Evolutionary conservation across 352 stramenopile species (phyloP).

Genomic region (Blastocystis sp.): DNA sequence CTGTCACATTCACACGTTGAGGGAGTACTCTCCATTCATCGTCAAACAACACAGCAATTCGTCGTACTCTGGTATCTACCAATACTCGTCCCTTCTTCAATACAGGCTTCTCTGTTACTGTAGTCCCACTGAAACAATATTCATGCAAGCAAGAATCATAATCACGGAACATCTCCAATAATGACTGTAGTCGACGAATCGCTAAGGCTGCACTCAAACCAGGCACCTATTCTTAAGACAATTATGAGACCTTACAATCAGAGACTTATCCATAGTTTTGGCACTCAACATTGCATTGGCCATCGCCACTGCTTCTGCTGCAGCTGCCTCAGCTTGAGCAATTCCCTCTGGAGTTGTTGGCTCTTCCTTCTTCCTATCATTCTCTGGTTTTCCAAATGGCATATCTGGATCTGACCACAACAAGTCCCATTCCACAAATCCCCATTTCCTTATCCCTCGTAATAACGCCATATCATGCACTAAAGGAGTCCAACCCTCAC

Average conservation of each 20-base stretch:
- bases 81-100: neutral
- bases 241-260: neutral
- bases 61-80: neutral
- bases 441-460: neutral
- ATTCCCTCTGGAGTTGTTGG: neutral
- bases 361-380: slow-evolving; percentile 30
- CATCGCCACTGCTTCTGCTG: neutral
- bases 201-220: slow-evolving; percentile 1
- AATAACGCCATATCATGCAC: slow-evolving; percentile 53
- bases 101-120: neutral
- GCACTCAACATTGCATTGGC: neutral
- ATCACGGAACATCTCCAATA: slow-evolving; percentile 30
- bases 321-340: neutral
- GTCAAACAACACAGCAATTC: neutral
- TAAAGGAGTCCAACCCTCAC: neutral
- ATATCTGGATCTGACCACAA: slow-evolving; percentile 51
- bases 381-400: slow-evolving; percentile 36
- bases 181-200: slow-evolving; percentile 28
- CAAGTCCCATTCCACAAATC: slow-evolving; percentile 56
- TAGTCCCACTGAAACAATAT: neutral
- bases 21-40: neutral
- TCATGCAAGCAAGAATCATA: neutral
- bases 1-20: neutral
- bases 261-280: neutral
- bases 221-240: slow-evolving; percentile 7